Conservation (phyloP, 2,329 filamentous ascomycete species). For the Nemania diffusa region DNA sequence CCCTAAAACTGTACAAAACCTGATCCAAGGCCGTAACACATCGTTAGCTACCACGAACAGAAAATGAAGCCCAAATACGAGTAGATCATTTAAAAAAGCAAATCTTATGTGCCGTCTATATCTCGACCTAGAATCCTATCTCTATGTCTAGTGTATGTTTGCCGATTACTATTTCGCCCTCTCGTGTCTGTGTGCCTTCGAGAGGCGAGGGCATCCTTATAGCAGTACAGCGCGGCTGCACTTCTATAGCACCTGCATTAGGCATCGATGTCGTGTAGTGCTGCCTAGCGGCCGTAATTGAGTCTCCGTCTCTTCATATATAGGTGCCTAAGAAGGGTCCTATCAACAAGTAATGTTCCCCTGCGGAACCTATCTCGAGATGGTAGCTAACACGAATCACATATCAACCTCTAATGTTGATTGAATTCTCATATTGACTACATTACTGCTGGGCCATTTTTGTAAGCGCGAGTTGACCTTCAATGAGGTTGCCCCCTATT, state of each 20-base stretch:
- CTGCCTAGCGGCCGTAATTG: constrained; percentile 4
- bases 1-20: constrained; percentile 19
- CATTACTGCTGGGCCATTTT: not conserved
- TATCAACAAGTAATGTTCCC: not conserved
- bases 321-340: not conserved
- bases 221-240: not conserved
- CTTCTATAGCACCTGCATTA: not conserved
- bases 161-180: not conserved
- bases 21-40: not conserved
- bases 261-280: constrained; percentile 11
- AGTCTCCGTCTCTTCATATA: not conserved
- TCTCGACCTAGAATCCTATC: not conserved
- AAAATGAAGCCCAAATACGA: not conserved
- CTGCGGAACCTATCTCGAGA: not conserved
- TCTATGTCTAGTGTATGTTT: not conserved
- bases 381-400: not conserved
- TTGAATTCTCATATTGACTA: not conserved
- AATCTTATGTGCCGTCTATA: not conserved
- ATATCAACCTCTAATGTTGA: not conserved
- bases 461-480: not conserved
- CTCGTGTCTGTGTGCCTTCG: not conserved
- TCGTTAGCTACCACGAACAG: not conserved
- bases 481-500: not conserved
- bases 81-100: not conserved
- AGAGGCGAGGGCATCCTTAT: not conserved